A percentile compares a stretch with the other conserved stretches of the same genome.
These are phyloP conservation scores for Annulohypoxylon moriforme DNA, from an alignment of 495 filamentous ascomycete genomes.

Conservation along the genomic window DNA sequence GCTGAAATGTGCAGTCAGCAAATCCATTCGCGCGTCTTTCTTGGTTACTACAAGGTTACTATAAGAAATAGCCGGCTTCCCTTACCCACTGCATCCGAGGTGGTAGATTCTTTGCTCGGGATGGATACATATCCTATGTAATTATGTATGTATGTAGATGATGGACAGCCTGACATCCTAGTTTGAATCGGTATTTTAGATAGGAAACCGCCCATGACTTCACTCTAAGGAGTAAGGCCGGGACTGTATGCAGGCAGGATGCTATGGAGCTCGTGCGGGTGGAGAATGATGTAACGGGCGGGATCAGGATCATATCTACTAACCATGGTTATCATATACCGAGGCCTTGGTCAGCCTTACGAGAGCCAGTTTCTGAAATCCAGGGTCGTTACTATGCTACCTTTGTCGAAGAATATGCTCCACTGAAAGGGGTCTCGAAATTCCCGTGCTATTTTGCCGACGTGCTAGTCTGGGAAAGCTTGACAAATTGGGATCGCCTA, in stretches of 20 bases:
- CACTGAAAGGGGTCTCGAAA: constrained; percentile 13
- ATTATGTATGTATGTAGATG: background rate
- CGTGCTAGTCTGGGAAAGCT: constrained; percentile 7
- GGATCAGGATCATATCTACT: constrained; percentile 27
- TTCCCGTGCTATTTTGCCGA: constrained; percentile 37
- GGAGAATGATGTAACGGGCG: constrained; percentile 33
- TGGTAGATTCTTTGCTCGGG: constrained; percentile 10
- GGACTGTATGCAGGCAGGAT: constrained; percentile 27
- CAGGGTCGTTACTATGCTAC: constrained; percentile 13
- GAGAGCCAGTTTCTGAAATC: constrained; percentile 17
- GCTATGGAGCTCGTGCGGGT: constrained; percentile 27
- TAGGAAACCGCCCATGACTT: constrained; percentile 20
- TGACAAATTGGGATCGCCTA: constrained; percentile 31
- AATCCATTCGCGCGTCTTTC: constrained; percentile 26
- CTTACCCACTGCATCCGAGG: constrained; percentile 39
- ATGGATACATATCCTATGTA: constrained; percentile 1
- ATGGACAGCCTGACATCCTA: constrained; percentile 6
- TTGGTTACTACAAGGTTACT: constrained; percentile 29
- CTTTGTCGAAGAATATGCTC: constrained; percentile 16
- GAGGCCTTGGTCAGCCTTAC: constrained; percentile 44
- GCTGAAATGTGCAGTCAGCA: constrained; percentile 39
- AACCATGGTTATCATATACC: constrained; percentile 38
- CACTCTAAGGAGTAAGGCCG: constrained; percentile 25
- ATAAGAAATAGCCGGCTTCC: constrained; percentile 38
- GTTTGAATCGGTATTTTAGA: constrained; percentile 26